A percentile compares a stretch with the other conserved stretches of the same genome.
Evolutionary conservation across 768 basidiomycete genomes (phyloP).

Genomic region (Serendipita sp.): DNA sequence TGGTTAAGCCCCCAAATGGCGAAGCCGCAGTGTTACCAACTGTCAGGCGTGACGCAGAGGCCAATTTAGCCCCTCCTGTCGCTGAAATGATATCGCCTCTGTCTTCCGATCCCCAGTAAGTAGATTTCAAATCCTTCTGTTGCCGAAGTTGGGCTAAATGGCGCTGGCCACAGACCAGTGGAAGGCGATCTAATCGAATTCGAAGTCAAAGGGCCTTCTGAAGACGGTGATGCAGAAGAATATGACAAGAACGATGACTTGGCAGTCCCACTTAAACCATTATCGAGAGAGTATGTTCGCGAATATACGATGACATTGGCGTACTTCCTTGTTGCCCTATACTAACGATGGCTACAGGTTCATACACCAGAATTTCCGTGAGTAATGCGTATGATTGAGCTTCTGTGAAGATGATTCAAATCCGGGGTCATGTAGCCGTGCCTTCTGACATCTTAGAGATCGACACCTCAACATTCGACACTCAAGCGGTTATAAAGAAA

Average conservation of each 20-base stretch:
- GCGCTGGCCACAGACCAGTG: neutral
- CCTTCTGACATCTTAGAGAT: neutral
- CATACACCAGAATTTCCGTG: constrained; percentile 2
- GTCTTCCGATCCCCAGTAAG: neutral
- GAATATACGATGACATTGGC: too few species aligned
- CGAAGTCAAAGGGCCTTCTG: neutral
- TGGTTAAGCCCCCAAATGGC: too few species aligned
- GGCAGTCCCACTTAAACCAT: neutral
- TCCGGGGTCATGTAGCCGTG: neutral
- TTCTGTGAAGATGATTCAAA: neutral
- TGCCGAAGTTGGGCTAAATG: neutral
- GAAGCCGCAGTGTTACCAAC: too few species aligned
- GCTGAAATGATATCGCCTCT: neutral
- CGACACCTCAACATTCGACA: neutral
- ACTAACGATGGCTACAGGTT: neutral
- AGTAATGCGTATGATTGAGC: neutral
- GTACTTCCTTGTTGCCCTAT: too few species aligned
- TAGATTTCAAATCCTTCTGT: neutral
- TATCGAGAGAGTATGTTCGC: neutral
- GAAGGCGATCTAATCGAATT: neutral
- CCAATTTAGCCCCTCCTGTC: too few species aligned
- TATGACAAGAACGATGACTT: neutral
- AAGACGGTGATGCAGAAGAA: neutral
- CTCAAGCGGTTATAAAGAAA: neutral
- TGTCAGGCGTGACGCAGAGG: too few species aligned